phyloP scores from a whole-genome alignment of 148 eudicot genomes.

The Chenopodium album region DNA sequence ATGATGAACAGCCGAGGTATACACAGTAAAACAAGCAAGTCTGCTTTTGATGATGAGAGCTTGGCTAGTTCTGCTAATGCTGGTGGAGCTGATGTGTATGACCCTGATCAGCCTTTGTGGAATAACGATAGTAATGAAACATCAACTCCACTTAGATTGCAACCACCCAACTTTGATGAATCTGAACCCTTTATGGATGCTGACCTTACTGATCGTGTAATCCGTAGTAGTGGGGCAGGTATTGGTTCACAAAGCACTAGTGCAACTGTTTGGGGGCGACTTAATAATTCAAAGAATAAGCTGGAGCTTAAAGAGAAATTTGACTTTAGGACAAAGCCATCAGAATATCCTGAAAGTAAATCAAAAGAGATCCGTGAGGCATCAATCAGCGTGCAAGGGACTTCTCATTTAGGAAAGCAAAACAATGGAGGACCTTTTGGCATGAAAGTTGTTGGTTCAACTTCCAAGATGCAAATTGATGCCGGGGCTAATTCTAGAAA shows the following conservation, averaged over 20 bases:
- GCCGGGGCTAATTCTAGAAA: conserved; percentile 41
- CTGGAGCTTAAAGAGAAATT: conserved; percentile 44
- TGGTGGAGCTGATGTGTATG: conserved; percentile 79
- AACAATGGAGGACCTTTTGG: conserved; percentile 31
- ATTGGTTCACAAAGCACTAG: conserved; percentile 50
- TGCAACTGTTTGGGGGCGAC: conserved; percentile 61
- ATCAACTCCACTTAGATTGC: conserved; percentile 45
- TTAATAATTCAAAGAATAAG: conserved; percentile 47
- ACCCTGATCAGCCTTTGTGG: conserved; percentile 98
- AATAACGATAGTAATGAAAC: conserved; percentile 54
- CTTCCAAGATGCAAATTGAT: conserved; percentile 47
- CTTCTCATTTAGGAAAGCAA: conserved; percentile 44
- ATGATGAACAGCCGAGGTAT: conserved; percentile 42
- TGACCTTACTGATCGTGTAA: conserved; percentile 39
- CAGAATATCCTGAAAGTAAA: conserved; percentile 33
- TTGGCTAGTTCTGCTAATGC: conserved; percentile 38
- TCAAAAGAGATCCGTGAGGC: conserved; percentile 35
- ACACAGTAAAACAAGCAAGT: conserved; percentile 51
- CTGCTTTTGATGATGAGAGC: conserved; percentile 44
- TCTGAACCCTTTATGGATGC: conserved; percentile 45
- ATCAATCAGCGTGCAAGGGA: conserved; percentile 30
- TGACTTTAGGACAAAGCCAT: conserved; percentile 37
- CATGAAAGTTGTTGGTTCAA: conserved; percentile 35
- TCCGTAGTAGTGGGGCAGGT: conserved; percentile 38
- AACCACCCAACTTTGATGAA: conserved; percentile 46